Conservation (phyloP, 2,329 filamentous ascomycete genomes). For the Aureobasidium mangrovei region DNA sequence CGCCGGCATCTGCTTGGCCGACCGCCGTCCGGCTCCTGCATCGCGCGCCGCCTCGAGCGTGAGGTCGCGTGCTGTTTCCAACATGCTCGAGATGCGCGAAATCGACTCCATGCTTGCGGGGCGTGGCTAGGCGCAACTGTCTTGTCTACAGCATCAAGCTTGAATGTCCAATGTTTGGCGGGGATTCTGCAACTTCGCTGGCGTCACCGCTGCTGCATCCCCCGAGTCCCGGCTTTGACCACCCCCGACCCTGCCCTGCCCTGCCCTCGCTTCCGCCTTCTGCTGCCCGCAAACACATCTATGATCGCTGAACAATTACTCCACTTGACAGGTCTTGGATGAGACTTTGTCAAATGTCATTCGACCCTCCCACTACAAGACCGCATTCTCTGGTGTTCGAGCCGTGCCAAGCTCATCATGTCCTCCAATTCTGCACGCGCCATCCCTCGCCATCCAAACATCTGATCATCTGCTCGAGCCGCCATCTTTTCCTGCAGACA, state of each 20-base stretch:
- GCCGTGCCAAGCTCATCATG: slow-evolving; percentile 32
- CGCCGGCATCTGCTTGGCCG: slow-evolving; percentile 60
- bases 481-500: slow-evolving; percentile 54
- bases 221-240: not conserved
- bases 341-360: not conserved
- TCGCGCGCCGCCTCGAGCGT: slow-evolving; percentile 94
- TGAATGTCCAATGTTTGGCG: not conserved
- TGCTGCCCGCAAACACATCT: not conserved
- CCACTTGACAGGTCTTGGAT: not conserved
- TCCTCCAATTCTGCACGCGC: slow-evolving; percentile 57
- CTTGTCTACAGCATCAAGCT: not conserved
- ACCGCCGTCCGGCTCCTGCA: slow-evolving; percentile 53
- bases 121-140: not conserved
- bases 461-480: slow-evolving; percentile 61
- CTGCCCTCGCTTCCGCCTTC: too few species aligned
- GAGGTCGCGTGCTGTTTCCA: slow-evolving; percentile 96
- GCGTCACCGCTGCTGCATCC: not conserved
- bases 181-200: not conserved
- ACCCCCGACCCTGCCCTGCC: slow-evolving; percentile 1
- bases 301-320: not conserved
- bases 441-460: slow-evolving; percentile 51
- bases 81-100: slow-evolving; percentile 81
- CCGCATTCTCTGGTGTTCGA: slow-evolving; percentile 31
- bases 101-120: slow-evolving; percentile 75
- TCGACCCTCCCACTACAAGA: not conserved